Percentiles rank a stretch among this genome's conserved stretches.
phyloP scores from a whole-genome alignment of 2,329 filamentous ascomycete species.

The Penicillium sp. region DNA sequence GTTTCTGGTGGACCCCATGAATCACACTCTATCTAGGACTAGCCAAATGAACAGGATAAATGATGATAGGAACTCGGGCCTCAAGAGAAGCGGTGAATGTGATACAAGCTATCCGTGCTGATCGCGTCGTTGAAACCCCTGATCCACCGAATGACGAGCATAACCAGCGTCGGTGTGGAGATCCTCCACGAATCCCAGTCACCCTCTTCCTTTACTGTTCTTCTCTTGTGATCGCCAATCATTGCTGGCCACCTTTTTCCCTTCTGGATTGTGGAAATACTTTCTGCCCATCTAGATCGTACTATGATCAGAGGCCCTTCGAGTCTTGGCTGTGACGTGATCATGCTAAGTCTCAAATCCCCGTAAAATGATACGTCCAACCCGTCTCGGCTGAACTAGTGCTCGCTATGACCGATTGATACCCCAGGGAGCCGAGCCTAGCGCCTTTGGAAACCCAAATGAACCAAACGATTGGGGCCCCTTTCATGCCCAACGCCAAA shows the following conservation, averaged over 20 bases:
- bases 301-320: neutral
- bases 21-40: neutral
- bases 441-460: conserved; percentile 16
- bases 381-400: neutral
- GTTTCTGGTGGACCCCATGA: neutral
- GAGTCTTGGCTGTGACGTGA: conserved; percentile 1
- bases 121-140: conserved; percentile 23
- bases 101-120: conserved; percentile 18
- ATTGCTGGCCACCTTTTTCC: conserved; percentile 6
- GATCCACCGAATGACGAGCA: conserved; percentile 28
- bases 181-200: conserved; percentile 19
- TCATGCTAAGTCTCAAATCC: conserved; percentile 4
- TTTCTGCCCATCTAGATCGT: too few species aligned
- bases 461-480: conserved; percentile 3
- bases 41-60: neutral
- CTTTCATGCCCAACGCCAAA: conserved; percentile 25
- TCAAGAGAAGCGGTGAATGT: conserved; percentile 24
- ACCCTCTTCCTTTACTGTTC: neutral
- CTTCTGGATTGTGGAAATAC: conserved; percentile 6
- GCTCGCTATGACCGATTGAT: neutral
- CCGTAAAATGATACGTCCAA: conserved; percentile 14
- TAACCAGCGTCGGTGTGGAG: conserved; percentile 16
- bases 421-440: conserved; percentile 1
- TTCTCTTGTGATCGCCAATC: conserved; percentile 13
- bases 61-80: neutral